Base-by-base conservation (phyloP, 2,329 filamentous ascomycete species). In the Hypoxylon sp. region DNA sequence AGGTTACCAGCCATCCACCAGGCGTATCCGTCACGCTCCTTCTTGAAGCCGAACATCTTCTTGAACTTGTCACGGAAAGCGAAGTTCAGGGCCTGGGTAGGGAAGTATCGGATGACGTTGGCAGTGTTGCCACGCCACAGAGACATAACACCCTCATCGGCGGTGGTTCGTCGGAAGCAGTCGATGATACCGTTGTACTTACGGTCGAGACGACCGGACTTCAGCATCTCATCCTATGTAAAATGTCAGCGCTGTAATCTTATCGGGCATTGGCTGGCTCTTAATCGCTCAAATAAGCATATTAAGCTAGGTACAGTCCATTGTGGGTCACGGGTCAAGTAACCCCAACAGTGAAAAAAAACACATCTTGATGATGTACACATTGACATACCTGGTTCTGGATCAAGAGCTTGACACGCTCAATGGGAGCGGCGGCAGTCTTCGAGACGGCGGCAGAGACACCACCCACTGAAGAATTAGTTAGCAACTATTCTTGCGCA, bases 21-120 rank as follows among this genome's bases (percentile, higher is more conserved):
- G 83, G 86, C 89, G 86, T 99, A 99, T 82, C 96, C 96, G 85
- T 99, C 96, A 87, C 91, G 92, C 74, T 99, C 96, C 93, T 98
- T 98, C 94, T 98, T 99, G 94, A 94, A 99, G 83, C 94, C 93
- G 92, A 99, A 99, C 95, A 99, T 97, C 83, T 92, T 90, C 94
- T 99, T 99, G 94, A 98, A 99, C 91, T 97, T 98, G 87, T 99
- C 96, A 86, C 96, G 96, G 96, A 99, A 99, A 84, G 96, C 96
- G 83, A 99, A 99, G 95, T 99, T 99, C 85, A 99, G 90, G 81
- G 96, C 96, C 91, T 99, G 96, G 85, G 96, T 99, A 79, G 96
- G 96, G 94, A 99, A 99, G 90, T 99, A 99, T 92, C 96, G 96
- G 90, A 99, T 97, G 86, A 99, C 96, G 92, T 99, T 99, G 94